These are phyloP conservation scores for Mucor lusitanicus DNA, from an alignment of 371 early-diverging fungal species.

Conservation along the genomic window DNA sequence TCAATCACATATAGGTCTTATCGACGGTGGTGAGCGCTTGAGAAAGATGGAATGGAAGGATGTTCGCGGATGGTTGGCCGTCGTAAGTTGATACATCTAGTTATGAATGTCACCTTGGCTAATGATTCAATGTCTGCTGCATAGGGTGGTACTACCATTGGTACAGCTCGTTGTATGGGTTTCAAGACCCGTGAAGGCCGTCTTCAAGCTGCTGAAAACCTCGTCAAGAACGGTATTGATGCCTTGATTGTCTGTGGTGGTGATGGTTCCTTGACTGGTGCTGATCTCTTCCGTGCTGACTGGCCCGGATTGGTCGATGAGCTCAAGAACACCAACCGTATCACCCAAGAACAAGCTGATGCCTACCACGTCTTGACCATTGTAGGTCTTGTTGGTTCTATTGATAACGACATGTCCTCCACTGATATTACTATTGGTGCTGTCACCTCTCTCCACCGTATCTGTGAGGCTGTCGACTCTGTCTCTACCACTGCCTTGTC, in stretches of 20 bases:
- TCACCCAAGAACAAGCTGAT: constrained; percentile 61
- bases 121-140: neutral
- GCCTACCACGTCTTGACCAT: constrained; percentile 79
- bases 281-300: constrained; percentile 90
- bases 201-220: constrained; percentile 82
- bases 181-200: constrained; percentile 92
- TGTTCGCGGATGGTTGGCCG: constrained; percentile 83
- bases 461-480: constrained; percentile 96
- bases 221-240: constrained; percentile 93
- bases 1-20: constrained; percentile 69
- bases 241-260: constrained; percentile 98
- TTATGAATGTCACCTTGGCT: neutral
- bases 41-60: constrained; percentile 88
- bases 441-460: constrained; percentile 94
- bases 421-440: constrained; percentile 99
- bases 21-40: constrained; percentile 84
- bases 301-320: constrained; percentile 87
- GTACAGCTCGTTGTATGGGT: constrained; percentile 90
- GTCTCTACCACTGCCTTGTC: constrained; percentile 95
- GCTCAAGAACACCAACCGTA: constrained; percentile 59
- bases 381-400: constrained; percentile 96
- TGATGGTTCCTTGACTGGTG: constrained; percentile 98
- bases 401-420: constrained; percentile 97
- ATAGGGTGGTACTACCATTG: constrained; percentile 97
- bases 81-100: constrained; percentile 56